A percentile compares a stretch with the other conserved stretches of the same genome.
phyloP scores from a whole-genome alignment of 495 filamentous ascomycete genomes.

The Collariella sp. region DNA sequence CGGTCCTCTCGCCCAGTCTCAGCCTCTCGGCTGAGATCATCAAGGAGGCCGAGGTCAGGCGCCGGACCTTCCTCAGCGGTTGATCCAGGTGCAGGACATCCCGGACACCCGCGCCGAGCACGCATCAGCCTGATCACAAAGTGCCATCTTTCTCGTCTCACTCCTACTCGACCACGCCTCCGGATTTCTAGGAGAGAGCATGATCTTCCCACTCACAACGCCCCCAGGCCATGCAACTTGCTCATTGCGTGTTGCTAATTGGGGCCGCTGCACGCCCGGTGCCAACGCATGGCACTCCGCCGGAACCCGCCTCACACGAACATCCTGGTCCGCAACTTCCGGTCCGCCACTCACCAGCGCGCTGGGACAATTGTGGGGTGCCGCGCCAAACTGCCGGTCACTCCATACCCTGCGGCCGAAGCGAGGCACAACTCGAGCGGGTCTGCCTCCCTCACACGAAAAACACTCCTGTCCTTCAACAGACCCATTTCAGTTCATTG shows the following conservation, averaged over 20 bases:
- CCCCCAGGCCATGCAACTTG: constrained; percentile 13
- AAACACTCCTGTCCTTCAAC: too few species aligned
- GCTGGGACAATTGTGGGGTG: not conserved
- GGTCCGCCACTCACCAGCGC: not conserved
- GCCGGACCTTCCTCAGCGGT: constrained; percentile 45
- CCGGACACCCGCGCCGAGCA: not conserved
- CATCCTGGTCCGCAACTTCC: not conserved
- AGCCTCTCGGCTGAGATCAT: constrained; percentile 67
- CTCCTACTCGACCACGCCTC: constrained; percentile 17
- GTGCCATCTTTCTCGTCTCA: constrained; percentile 11
- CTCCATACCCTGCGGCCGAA: too few species aligned
- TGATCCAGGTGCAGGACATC: constrained; percentile 20
- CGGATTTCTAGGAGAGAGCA: constrained; percentile 20
- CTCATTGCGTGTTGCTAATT: constrained; percentile 18
- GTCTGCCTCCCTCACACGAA: too few species aligned
- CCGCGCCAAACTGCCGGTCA: too few species aligned
- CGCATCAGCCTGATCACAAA: constrained; percentile 8
- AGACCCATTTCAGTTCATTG: too few species aligned
- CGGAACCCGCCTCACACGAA: constrained; percentile 1
- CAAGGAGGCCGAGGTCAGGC: constrained; percentile 63
- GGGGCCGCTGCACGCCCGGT: constrained; percentile 12
- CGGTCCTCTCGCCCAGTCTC: constrained; percentile 66
- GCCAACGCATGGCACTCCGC: constrained; percentile 6
- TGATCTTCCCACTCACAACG: constrained; percentile 5
- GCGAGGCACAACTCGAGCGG: too few species aligned